A percentile compares a stretch with the other conserved stretches of the same genome.
Evolutionary conservation across 2,329 filamentous ascomycete species (phyloP).

Genomic region (Davidsoniella neocaledoniae): DNA sequence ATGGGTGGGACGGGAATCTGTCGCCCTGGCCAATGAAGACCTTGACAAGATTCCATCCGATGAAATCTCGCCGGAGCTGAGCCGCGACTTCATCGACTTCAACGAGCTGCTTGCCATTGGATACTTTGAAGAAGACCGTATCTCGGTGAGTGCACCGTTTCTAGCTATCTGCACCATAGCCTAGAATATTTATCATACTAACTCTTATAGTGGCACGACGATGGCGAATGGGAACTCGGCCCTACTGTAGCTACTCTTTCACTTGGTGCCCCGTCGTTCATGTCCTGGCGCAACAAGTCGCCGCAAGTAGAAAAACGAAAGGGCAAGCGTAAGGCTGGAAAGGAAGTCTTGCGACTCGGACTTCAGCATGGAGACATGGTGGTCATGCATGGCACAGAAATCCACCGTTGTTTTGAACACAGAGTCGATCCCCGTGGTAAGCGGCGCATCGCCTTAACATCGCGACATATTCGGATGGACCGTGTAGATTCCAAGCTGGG

Average conservation of each 20-base stretch:
- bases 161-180: not conserved
- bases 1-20: constrained; percentile 33
- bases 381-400: constrained; percentile 41
- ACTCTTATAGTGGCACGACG: constrained; percentile 42
- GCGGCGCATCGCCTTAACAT: constrained; percentile 40
- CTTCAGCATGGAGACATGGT: constrained; percentile 48
- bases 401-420: constrained; percentile 46
- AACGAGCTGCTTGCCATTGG: constrained; percentile 48
- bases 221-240: constrained; percentile 45
- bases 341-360: constrained; percentile 21
- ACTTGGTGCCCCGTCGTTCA: constrained; percentile 38
- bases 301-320: constrained; percentile 14
- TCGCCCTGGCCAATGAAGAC: constrained; percentile 18
- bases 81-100: constrained; percentile 22
- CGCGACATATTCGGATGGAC: constrained; percentile 31
- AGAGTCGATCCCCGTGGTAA: constrained; percentile 32
- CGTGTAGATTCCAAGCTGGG: constrained; percentile 20
- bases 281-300: constrained; percentile 40
- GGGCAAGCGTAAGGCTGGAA: constrained; percentile 14
- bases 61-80: not conserved
- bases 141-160: constrained; percentile 27
- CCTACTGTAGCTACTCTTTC: constrained; percentile 46
- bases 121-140: constrained; percentile 43
- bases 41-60: not conserved
- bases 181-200: not conserved